Base-by-base conservation (phyloP, 495 filamentous ascomycete species). In the Bathelium albidoporum region DNA sequence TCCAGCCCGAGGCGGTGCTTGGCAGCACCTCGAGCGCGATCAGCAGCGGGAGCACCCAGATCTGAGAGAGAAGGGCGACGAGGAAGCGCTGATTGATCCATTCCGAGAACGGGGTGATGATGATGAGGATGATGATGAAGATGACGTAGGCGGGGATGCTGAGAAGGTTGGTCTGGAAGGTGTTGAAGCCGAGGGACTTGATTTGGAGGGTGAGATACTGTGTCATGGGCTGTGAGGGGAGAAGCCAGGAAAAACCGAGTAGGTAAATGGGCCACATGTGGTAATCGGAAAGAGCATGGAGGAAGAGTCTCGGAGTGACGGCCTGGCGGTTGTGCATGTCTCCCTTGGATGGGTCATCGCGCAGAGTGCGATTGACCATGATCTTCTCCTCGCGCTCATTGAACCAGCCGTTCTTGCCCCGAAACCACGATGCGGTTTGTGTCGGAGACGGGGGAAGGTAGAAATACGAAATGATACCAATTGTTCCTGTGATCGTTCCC, bases 291-390 rank as follows among this genome's bases (percentile, higher is more conserved):
- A 14, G 83, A 76, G 75, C 59, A 79, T 75, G 68, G 76, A 79
- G 81, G 39, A 87, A 68, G n/a, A 76, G 65, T 16, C 60, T 62
- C 1, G 73, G 75, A 0, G 75, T 77, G 11, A 87, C 75, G 1
- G 78, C 74, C 67, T 85, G 77, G 2, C 80, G 76, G 65, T 87
- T 87, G 74, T 85, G 80, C 83, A 86, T 87, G 62, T 81, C 67
- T 64, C 82, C 84, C 68, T 87, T 88, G 63, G 76, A 78, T 18
- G 84, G 84, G 67, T 87, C 85, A 53, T 87, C 85, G 32, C 85
- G 81, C 2, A 87, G 74, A 12, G 87, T 73, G 0, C 84, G 77
- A 67, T 87, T 88, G 45, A 86, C 83, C 16, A 87, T 72, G 64
- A 88, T 87, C n/a, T 65, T 67, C 49, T 81, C 82, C 64, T 86